Conservation (phyloP, 345 rosid genomes). For the Brassica carinata region DNA sequence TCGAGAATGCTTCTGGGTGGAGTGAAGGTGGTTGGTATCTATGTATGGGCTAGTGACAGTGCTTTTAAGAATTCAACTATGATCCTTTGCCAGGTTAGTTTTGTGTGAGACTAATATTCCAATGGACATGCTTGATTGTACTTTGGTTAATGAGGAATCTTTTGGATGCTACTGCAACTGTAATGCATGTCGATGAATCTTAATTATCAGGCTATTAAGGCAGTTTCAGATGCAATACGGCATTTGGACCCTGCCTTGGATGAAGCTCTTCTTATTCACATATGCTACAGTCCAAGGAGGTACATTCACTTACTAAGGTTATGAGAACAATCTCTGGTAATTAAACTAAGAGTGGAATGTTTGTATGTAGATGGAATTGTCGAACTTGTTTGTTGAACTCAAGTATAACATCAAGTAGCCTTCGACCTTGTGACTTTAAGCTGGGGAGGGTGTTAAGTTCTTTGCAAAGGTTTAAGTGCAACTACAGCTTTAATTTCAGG, state of each 20-base stretch:
- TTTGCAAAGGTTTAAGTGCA: constrained; percentile 72
- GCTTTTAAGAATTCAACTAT: constrained; percentile 80
- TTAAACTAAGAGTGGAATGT: constrained; percentile 15
- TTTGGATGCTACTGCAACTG: constrained; percentile 5
- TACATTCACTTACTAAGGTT: constrained; percentile 17
- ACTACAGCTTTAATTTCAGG: constrained; percentile 78
- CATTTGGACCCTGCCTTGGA: constrained; percentile 48
- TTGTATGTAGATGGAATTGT: constrained; percentile 78
- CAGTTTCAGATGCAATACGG: constrained; percentile 67
- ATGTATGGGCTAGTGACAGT: constrained; percentile 82
- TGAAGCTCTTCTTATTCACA: constrained; percentile 77
- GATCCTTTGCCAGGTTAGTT: constrained; percentile 66
- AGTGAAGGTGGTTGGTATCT: constrained; percentile 77
- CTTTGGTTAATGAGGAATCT: not conserved
- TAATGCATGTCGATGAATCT: constrained; percentile 8
- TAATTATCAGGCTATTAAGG: constrained; percentile 59
- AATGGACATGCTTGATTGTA: not conserved
- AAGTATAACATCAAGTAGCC: constrained; percentile 68
- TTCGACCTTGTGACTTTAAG: constrained; percentile 90
- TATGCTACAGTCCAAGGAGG: constrained; percentile 91
- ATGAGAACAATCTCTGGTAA: not conserved
- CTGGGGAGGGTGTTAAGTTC: constrained; percentile 75
- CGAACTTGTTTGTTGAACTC: constrained; percentile 61
- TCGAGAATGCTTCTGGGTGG: constrained; percentile 93
- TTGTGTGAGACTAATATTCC: not conserved